Evolutionary conservation across 495 filamentous ascomycete genomes (phyloP), one percentile per base, ranked within the genome.

Genomic region (Neurospora terricola): DNA sequence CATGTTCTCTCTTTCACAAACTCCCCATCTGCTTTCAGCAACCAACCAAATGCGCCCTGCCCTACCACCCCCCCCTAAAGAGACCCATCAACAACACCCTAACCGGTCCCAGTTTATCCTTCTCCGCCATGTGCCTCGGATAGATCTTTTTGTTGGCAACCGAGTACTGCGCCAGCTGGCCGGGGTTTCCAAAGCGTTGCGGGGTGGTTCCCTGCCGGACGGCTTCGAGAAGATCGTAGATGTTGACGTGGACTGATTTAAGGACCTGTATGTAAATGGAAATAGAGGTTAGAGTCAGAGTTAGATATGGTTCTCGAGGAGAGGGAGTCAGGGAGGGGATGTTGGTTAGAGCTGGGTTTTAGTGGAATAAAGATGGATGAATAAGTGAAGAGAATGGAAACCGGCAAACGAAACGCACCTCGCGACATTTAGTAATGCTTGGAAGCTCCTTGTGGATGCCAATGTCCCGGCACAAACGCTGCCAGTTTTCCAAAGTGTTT

Each of bases 401-500:
- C 11, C 11, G 11, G 38, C 4, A 39, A 40, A 40, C 39, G 12
- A 16, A 42, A 23, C 38, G 69, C 74, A 82, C 83, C 77, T 81
- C 80, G 30, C 75, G 72, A 70, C 83, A 85, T 59, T 82, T 75
- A 0, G 45, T 83, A 62, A 78, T 83, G 75, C 78, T 83, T 0
- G 30, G 34, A 27, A 77, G 77, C 0, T 76, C 16, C 2, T 71
- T 74, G 3, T 72, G 68, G 59, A 84, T 76, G 10, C 81, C 79
- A 9, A 85, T 71, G 34, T 83, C 78, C 3, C 3, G 11, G 77
- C 82, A 80, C 12, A 85, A 70, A 4, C 76, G 75, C 37, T 82
- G 80, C 81, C 81, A 84, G 62, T 81, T 75, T 5, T 70, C 11
- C 0, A 84, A 76, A 0, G 74, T 74, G 37, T 79, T 78, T 0